Percentiles rank a stretch among this genome's conserved stretches.
These are phyloP conservation scores for Zalaria sp. DNA, from an alignment of 2,329 filamentous ascomycete genomes.

Conservation along the genomic window DNA sequence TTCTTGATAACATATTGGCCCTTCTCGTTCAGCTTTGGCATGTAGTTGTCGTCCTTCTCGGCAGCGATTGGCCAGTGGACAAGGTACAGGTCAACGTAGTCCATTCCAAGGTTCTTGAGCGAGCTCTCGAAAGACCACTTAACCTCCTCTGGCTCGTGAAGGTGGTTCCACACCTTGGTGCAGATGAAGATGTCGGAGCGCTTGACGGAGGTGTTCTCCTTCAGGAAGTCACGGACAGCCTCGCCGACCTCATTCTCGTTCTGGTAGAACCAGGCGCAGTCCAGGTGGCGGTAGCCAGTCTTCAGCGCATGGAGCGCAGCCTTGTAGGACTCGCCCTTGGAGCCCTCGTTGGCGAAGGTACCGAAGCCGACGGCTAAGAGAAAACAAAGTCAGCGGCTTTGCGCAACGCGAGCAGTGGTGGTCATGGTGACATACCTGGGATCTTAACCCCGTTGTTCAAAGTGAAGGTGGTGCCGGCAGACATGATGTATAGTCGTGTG, in stretches of 20 bases:
- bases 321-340: constrained; percentile 43
- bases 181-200: constrained; percentile 36
- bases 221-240: constrained; percentile 40
- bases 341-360: constrained; percentile 53
- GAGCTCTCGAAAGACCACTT: constrained; percentile 20
- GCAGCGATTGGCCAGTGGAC: constrained; percentile 33
- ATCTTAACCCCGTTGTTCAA: constrained; percentile 46
- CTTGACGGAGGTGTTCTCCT: constrained; percentile 30
- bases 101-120: constrained; percentile 17
- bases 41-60: constrained; percentile 34
- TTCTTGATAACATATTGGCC: constrained; percentile 50
- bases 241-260: constrained; percentile 41
- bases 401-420: neutral
- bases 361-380: constrained; percentile 43
- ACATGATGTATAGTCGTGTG: constrained; percentile 30
- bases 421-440: constrained; percentile 20
- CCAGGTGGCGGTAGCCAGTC: constrained; percentile 39
- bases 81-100: constrained; percentile 22
- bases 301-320: constrained; percentile 35
- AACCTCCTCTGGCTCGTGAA: constrained; percentile 26
- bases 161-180: constrained; percentile 40
- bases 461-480: constrained; percentile 37
- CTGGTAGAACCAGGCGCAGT: constrained; percentile 41
- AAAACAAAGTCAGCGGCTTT: too few relatives aligned
- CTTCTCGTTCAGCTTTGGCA: constrained; percentile 35